A percentile compares a stretch with the other conserved stretches of the same genome.
phyloP scores from a whole-genome alignment of 208 protist species.

The Sergeia podlipaevii region DNA sequence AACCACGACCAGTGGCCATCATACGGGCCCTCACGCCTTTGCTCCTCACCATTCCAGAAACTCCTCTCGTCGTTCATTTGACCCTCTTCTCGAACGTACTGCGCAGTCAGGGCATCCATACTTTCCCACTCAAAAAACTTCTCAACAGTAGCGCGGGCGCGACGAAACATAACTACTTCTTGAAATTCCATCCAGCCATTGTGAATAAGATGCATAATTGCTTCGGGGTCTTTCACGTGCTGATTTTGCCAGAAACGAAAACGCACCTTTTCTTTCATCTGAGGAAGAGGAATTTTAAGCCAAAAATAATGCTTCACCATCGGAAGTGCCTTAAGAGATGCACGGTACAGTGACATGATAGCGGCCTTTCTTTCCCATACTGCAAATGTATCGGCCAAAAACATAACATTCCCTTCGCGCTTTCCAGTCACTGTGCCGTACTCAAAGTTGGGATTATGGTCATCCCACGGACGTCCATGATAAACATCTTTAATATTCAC shows the following conservation, averaged over 20 bases:
- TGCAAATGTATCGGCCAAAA: slow-evolving; percentile 55
- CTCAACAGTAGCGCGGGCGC: slow-evolving; percentile 65
- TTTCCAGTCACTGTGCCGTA: slow-evolving; percentile 75
- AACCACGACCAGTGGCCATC: slow-evolving; percentile 88
- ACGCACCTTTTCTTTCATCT: slow-evolving; percentile 84
- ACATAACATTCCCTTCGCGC: slow-evolving; percentile 65
- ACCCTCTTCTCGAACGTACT: slow-evolving; percentile 78
- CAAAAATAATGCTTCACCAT: slow-evolving; percentile 90
- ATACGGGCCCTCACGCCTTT: slow-evolving; percentile 78
- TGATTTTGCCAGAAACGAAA: slow-evolving; percentile 84
- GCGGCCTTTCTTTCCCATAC: slow-evolving; percentile 72
- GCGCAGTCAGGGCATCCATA: slow-evolving; percentile 53
- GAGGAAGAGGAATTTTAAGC: slow-evolving; percentile 65
- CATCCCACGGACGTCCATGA: slow-evolving; percentile 47
- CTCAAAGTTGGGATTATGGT: slow-evolving; percentile 79
- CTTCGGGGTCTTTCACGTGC: slow-evolving; percentile 83
- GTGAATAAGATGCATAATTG: slow-evolving; percentile 82
- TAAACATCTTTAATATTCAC: slow-evolving; percentile 63
- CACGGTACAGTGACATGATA: slow-evolving; percentile 76
- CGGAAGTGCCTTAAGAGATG: slow-evolving; percentile 71
- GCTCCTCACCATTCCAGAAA: slow-evolving; percentile 88
- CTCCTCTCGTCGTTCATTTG: slow-evolving; percentile 69
- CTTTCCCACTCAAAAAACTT: slow-evolving; percentile 83
- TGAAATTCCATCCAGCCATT: slow-evolving; percentile 91
- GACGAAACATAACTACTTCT: slow-evolving; percentile 74